These are phyloP conservation scores for Cyclanthera cordifolia DNA, from an alignment of 306 rosid species.

Conservation along the genomic window DNA sequence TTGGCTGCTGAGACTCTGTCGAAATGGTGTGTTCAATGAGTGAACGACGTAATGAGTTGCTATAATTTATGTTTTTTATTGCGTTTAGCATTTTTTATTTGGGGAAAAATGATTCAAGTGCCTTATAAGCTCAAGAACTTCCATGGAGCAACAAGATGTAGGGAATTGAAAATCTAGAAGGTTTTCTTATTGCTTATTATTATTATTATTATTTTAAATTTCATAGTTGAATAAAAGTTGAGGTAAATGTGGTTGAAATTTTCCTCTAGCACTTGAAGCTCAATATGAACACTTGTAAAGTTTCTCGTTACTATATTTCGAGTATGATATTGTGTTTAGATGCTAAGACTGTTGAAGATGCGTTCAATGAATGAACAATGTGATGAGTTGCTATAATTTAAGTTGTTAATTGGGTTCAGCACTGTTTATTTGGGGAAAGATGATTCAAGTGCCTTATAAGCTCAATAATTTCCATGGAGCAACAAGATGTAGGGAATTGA, in stretches of 20 bases:
- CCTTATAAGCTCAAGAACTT: not conserved
- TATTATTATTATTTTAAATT: too few species aligned
- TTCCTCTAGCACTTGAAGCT: too few species aligned
- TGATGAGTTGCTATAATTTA: not conserved
- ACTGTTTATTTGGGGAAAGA: not conserved
- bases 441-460: not conserved
- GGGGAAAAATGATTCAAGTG: not conserved
- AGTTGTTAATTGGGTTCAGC: not conserved
- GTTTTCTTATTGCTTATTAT: too few species aligned
- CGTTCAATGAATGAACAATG: not conserved
- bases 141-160: not conserved
- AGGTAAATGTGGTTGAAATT: too few species aligned
- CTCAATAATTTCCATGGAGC: conserved; percentile 3
- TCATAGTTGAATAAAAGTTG: not conserved
- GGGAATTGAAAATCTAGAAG: conserved; percentile 3
- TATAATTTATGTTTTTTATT: not conserved
- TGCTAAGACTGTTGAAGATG: not conserved
- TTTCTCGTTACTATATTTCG: not conserved
- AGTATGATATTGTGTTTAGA: not conserved
- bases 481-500: not conserved
- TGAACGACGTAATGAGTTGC: not conserved
- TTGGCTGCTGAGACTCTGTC: not conserved
- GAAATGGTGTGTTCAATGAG: not conserved
- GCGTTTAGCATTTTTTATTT: not conserved
- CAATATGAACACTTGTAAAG: not conserved